These are phyloP conservation scores for Podila epicladia DNA, from an alignment of 192 early-diverging fungal genomes.

Conservation along the genomic window DNA sequence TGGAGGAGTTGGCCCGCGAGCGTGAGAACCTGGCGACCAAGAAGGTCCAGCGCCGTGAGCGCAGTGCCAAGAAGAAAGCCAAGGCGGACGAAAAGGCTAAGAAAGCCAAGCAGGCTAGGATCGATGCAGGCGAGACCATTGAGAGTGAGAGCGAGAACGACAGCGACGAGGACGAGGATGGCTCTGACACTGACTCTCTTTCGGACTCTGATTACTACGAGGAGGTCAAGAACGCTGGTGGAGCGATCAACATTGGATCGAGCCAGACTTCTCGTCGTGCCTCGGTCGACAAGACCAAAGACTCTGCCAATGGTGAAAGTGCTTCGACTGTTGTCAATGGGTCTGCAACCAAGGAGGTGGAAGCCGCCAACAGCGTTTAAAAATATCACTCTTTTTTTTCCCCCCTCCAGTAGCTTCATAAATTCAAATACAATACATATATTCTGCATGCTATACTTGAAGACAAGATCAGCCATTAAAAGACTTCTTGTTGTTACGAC, in stretches of 20 bases:
- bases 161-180: slow-evolving; percentile 10
- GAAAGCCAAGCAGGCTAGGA: slow-evolving; percentile 13
- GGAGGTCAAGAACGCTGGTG: slow-evolving; percentile 5
- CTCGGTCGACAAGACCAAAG: slow-evolving; percentile 3
- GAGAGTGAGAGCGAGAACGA: slow-evolving; percentile 11
- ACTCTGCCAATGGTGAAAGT: not conserved
- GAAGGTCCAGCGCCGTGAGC: slow-evolving; percentile 27
- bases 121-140: slow-evolving; percentile 21
- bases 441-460: too few relatives aligned
- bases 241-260: slow-evolving; percentile 2
- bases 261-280: not conserved
- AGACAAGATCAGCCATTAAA: too few relatives aligned
- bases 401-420: too few relatives aligned
- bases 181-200: slow-evolving; percentile 21
- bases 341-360: slow-evolving; percentile 1
- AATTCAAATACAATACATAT: too few relatives aligned
- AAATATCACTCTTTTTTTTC: too few relatives aligned
- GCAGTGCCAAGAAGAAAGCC: slow-evolving; percentile 32
- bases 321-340: not conserved
- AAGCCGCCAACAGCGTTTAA: too few relatives aligned
- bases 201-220: slow-evolving; percentile 45
- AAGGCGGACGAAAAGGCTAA: slow-evolving; percentile 47
- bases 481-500: too few relatives aligned
- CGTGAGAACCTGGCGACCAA: slow-evolving; percentile 19
- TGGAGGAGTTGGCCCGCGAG: slow-evolving; percentile 27